Base-by-base conservation (phyloP, 1,284 basidiomycete genomes). In the Austroboletus novae-zelandiae region DNA sequence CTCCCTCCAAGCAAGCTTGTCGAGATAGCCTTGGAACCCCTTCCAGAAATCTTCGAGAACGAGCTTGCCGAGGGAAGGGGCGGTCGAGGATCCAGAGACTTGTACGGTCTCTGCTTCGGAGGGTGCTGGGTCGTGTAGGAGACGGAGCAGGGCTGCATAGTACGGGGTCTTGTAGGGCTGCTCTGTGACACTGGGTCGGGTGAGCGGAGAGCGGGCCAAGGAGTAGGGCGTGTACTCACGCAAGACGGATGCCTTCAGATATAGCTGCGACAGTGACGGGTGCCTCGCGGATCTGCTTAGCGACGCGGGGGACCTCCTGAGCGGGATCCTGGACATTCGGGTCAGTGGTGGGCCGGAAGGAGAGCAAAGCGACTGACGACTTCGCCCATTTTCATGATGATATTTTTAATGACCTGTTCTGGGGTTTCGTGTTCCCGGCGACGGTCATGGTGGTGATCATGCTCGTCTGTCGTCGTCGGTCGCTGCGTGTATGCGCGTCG, bases 111-210 rank as follows among this genome's bases (percentile, higher is more conserved):
- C 70, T 34, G 66, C 61, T 30, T 74, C 73, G 20, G 73, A 72
- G 4, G 74, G 67, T 23, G 63, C 55, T 30, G 66, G 68, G 57
- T 83, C 81, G 62, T 81, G 81, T 45, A 96, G 74, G 37, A 84
- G 72, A 31, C 85, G 78, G 32, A 96, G 77, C n/a, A 96, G 71
- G 10, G 89, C 81, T 11, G 89, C 91, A 69, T 93, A 94, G 65
- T 86, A 89, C 0, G 91, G 87, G 43, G 91, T 88, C 74, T 98
- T 98, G 75, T 84, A 94, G 0, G 94, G 94, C 61, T 95, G 85
- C 69, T 97, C 91, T 0, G 87, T 91, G 43, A 95, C 80, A 27
- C 85, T 85, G 62, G 44, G 40, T 14, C 14, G 13, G 23, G 47
- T 60, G 29, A 57, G 41, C 51, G 49, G 39, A 35, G 36, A 20